phyloP scores from a whole-genome alignment of 2,329 filamentous ascomycete species.

The Claviceps sp. region DNA sequence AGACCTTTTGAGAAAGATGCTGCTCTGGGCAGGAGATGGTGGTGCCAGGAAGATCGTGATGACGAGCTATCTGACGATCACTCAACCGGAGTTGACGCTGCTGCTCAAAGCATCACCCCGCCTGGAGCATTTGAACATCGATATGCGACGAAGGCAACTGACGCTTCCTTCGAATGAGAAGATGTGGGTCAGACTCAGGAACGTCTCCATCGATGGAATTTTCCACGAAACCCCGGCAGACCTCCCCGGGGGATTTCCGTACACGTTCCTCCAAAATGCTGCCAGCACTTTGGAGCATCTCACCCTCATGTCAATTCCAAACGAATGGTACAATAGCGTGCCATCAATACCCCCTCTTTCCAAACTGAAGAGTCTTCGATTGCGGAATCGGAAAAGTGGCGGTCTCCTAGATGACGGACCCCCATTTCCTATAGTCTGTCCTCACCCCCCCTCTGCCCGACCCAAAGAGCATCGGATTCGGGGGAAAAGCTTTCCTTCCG shows the following conservation, averaged over 20 bases:
- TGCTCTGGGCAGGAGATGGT: too few relatives aligned
- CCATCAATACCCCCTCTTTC: conserved; percentile 12
- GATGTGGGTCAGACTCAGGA: conserved; percentile 5
- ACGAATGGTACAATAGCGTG: conserved; percentile 8
- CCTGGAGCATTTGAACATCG: too few relatives aligned
- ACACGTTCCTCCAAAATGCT: conserved; percentile 8
- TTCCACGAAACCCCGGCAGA: not conserved
- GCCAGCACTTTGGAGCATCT: conserved; percentile 10
- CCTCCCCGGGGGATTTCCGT: conserved; percentile 3
- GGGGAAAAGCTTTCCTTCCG: too few relatives aligned
- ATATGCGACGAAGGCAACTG: too few relatives aligned
- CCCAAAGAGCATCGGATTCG: too few relatives aligned
- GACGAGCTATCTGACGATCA: too few relatives aligned
- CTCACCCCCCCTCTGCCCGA: not conserved
- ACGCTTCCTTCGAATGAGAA: conserved; percentile 4
- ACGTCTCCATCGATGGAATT: conserved; percentile 5
- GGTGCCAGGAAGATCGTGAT: too few relatives aligned
- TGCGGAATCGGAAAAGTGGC: conserved; percentile 2
- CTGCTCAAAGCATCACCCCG: too few relatives aligned
- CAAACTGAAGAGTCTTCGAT: conserved; percentile 16
- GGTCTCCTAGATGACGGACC: conserved; percentile 6
- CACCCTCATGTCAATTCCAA: conserved; percentile 12
- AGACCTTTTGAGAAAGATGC: too few relatives aligned
- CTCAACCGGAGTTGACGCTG: too few relatives aligned
- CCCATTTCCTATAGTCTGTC: conserved; percentile 4